phyloP scores from a whole-genome alignment of 257 asterid species.

The Solanum chiquidenum region DNA sequence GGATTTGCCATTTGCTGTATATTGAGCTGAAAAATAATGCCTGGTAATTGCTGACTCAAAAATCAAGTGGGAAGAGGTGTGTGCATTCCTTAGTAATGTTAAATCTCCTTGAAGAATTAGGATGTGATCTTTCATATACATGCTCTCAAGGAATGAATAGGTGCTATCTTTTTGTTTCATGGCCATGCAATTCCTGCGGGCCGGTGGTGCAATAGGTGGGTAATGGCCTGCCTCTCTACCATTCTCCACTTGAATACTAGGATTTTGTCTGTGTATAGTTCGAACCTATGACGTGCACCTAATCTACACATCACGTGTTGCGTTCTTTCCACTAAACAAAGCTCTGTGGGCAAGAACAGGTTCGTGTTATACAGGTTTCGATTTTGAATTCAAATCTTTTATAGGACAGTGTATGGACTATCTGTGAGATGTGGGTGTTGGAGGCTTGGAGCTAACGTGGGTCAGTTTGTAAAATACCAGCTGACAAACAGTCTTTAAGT shows the following conservation, averaged over 20 bases:
- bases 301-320: neutral
- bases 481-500: neutral
- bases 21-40: neutral
- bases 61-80: neutral
- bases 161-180: neutral
- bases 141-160: neutral
- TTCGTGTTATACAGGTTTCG: neutral
- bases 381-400: neutral
- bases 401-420: neutral
- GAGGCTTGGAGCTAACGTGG: neutral
- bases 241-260: neutral
- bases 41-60: neutral
- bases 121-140: neutral
- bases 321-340: neutral
- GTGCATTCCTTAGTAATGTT: neutral
- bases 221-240: neutral
- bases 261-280: neutral
- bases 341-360: neutral
- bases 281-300: neutral
- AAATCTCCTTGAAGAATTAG: neutral
- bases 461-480: neutral
- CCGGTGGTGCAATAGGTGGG: neutral
- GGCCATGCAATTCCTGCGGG: neutral
- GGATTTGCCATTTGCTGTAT: neutral
- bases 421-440: neutral